Conservation (phyloP, 1,284 basidiomycete genomes). For the Trichosporon asahii region DNA sequence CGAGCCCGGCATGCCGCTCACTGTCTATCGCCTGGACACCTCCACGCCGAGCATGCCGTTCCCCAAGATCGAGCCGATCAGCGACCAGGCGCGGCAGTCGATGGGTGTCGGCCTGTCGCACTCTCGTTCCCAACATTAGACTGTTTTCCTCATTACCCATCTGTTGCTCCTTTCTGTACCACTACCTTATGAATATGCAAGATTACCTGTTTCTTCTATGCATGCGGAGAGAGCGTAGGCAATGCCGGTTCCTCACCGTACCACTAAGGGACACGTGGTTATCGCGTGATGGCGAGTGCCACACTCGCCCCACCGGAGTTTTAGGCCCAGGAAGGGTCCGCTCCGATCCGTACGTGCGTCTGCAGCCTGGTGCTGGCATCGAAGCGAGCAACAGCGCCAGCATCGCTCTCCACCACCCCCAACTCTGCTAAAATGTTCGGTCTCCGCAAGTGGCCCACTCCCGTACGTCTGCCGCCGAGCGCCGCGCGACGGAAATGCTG, state of each 20-base stretch:
- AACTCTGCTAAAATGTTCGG: conserved; percentile 40
- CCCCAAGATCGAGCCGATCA: conserved; percentile 2
- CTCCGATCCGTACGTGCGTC: background rate
- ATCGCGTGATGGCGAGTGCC: background rate
- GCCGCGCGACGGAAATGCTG: conserved; percentile 13
- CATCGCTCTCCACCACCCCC: conserved; percentile 1
- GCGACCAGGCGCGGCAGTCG: background rate
- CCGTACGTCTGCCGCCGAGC: conserved; percentile 31
- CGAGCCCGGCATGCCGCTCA: conserved; percentile 45
- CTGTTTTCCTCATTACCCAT: background rate
- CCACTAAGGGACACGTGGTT: no score
- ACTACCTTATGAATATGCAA: background rate
- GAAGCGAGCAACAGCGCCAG: background rate
- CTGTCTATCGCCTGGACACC: conserved; percentile 34
- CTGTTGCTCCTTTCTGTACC: background rate
- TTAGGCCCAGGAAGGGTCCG: conserved; percentile 8
- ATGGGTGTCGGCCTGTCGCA: background rate
- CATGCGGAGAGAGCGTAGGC: no score
- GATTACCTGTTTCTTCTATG: background rate
- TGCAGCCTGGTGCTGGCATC: conserved; percentile 4
- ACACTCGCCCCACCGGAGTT: conserved; percentile 8
- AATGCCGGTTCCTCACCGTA: no score
- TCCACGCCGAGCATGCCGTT: background rate
- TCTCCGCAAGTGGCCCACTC: conserved; percentile 49
- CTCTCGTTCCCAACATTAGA: background rate